Conservation (phyloP, 805 yeast species). For the Kockiozyma suomiensis region DNA sequence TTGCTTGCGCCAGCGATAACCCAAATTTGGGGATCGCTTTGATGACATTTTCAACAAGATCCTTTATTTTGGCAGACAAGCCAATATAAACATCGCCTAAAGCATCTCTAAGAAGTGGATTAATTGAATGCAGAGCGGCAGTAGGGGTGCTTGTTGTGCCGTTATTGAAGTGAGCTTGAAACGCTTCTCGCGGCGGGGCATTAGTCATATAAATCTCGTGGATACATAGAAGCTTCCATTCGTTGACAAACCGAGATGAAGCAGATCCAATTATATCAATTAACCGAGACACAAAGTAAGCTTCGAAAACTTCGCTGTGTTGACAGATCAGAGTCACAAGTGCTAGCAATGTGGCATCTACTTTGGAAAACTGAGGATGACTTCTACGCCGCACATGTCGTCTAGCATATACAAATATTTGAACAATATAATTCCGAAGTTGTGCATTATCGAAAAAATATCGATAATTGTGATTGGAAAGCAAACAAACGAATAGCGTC, state of each 20-base stretch:
- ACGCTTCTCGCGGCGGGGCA: not conserved
- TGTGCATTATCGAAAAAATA: not conserved
- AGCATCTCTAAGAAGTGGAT: slow-evolving; percentile 1
- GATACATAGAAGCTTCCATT: slow-evolving; percentile 19
- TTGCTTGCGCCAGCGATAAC: not conserved
- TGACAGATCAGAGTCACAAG: slow-evolving; percentile 6
- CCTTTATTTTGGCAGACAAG: slow-evolving; percentile 5
- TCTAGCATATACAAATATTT: slow-evolving; percentile 4
- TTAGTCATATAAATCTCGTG: slow-evolving; percentile 3
- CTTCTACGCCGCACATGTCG: slow-evolving; percentile 5
- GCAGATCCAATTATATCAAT: slow-evolving; percentile 7
- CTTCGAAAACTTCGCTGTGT: slow-evolving; percentile 1
- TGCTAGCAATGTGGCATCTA: not conserved
- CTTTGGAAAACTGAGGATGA: slow-evolving; percentile 5
- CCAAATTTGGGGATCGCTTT: slow-evolving; percentile 17
- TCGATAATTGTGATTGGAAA: not conserved
- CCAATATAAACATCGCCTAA: slow-evolving; percentile 3
- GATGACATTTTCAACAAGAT: slow-evolving; percentile 9
- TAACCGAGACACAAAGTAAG: not conserved
- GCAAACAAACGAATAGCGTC: not conserved
- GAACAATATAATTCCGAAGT: slow-evolving; percentile 4
- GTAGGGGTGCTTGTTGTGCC: slow-evolving; percentile 1
- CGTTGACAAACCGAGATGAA: slow-evolving; percentile 1
- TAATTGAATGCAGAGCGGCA: not conserved
- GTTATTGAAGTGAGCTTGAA: not conserved